These are phyloP conservation scores for Pichia norvegensis DNA, from an alignment of 1,139 yeast species.

Conservation along the genomic window DNA sequence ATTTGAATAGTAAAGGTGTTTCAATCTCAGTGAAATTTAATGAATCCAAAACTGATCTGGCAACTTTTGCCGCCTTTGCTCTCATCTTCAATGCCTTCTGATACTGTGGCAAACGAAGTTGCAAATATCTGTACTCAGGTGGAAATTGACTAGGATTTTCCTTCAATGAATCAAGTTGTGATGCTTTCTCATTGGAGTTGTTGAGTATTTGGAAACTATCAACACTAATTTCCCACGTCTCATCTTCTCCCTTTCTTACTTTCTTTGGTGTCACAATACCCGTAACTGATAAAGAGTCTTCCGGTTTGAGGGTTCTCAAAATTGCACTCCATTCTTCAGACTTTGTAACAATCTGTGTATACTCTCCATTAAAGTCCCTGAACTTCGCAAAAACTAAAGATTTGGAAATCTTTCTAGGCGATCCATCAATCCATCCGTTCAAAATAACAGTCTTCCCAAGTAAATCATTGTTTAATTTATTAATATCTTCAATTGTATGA, in stretches of 20 bases:
- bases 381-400: slow-evolving; percentile 58
- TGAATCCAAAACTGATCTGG: slow-evolving; percentile 45
- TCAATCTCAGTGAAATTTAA: slow-evolving; percentile 70
- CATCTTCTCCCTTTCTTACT: slow-evolving; percentile 18
- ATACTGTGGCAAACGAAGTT: slow-evolving; percentile 54
- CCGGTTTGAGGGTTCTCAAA: slow-evolving; percentile 51
- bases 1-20: slow-evolving; percentile 86
- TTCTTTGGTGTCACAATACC: slow-evolving; percentile 42
- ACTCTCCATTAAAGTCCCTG: slow-evolving; percentile 63
- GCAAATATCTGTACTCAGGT: slow-evolving; percentile 72
- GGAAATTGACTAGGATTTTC: slow-evolving; percentile 49
- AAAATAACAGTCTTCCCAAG: slow-evolving; percentile 28
- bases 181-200: slow-evolving; percentile 51
- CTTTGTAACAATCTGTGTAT: slow-evolving; percentile 58
- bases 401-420: slow-evolving; percentile 59
- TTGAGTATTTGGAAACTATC: slow-evolving; percentile 51
- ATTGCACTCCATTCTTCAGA: slow-evolving; percentile 32
- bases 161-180: slow-evolving; percentile 60
- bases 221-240: slow-evolving; percentile 51
- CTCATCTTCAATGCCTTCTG: slow-evolving; percentile 57
- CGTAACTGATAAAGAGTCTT: slow-evolving; percentile 67
- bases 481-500: slow-evolving; percentile 26
- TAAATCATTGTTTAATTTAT: slow-evolving; percentile 2
- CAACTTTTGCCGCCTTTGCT: slow-evolving; percentile 48
- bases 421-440: slow-evolving; percentile 76